phyloP scores from a whole-genome alignment of 2,329 filamentous ascomycete genomes.

The Fusarium siculi region DNA sequence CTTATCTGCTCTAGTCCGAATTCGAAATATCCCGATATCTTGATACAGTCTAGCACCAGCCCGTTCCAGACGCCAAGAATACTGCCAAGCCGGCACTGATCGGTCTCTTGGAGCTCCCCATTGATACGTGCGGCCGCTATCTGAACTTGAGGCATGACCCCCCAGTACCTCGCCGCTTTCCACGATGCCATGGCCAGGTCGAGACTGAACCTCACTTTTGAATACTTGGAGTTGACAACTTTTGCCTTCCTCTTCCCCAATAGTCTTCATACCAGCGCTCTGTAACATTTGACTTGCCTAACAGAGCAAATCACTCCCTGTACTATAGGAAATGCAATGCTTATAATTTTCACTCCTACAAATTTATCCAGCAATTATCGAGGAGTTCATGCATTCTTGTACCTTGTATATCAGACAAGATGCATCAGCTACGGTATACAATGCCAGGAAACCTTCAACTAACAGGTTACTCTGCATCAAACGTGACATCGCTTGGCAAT shows the following conservation, averaged over 20 bases:
- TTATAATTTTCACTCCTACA: rapidly evolving
- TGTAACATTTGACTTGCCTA: not conserved
- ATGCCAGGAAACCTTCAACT: no score
- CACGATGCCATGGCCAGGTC: not conserved
- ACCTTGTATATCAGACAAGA: no score
- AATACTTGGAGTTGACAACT: not conserved
- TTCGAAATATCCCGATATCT: not conserved
- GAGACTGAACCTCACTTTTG: not conserved
- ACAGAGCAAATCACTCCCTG: not conserved
- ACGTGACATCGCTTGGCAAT: not conserved
- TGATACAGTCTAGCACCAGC: not conserved
- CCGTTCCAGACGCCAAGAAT: not conserved
- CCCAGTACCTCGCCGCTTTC: not conserved
- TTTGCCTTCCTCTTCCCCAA: not conserved
- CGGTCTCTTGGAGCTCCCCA: not conserved
- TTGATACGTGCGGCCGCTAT: not conserved
- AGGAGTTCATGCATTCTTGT: not conserved
- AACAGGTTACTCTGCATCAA: not conserved
- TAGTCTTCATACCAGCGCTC: no score
- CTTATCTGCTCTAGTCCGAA: not conserved
- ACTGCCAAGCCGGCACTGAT: not conserved
- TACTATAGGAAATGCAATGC: no score
- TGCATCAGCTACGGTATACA: not conserved
- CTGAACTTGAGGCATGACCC: not conserved
- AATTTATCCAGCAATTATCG: rapidly evolving